Conservation (phyloP, 2,329 filamentous ascomycete species). For the Verticillium zaregamsianum region DNA sequence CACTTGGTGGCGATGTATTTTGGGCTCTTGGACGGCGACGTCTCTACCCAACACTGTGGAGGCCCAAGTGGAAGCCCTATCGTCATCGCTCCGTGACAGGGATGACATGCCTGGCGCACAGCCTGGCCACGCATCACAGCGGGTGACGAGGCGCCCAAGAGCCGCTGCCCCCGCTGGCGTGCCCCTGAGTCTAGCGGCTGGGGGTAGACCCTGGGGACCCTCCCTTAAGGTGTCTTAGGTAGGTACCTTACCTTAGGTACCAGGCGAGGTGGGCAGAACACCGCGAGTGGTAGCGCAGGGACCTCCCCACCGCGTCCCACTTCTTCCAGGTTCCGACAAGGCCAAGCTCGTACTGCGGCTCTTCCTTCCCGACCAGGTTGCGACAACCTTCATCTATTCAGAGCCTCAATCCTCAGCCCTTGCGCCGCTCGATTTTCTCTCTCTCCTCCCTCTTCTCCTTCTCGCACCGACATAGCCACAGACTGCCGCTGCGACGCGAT, state of each 20-base stretch:
- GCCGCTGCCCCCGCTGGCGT: too few relatives aligned
- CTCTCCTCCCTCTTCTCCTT: background rate
- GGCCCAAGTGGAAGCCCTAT: background rate
- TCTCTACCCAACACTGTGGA: background rate
- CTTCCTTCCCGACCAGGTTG: constrained; percentile 1
- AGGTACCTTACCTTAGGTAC: too few relatives aligned
- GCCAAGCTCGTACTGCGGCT: background rate
- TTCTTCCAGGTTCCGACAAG: background rate
- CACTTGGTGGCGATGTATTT: too few relatives aligned
- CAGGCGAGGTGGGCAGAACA: background rate
- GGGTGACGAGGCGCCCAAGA: too few relatives aligned
- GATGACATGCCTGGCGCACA: too few relatives aligned
- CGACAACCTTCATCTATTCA: background rate
- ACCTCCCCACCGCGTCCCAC: background rate
- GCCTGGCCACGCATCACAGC: too few relatives aligned
- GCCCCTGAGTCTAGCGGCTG: too few relatives aligned
- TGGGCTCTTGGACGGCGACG: too few relatives aligned
- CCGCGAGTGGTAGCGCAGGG: background rate
- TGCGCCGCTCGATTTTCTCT: background rate
- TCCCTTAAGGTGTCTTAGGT: background rate
- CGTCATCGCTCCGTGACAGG: background rate
- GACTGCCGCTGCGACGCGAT: background rate
- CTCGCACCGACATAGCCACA: background rate
- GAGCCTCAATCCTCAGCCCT: background rate
- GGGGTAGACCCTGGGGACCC: background rate